Evolutionary conservation across 2,329 filamentous ascomycete species (phyloP).

Genomic region (Epichloe coenophiala): DNA sequence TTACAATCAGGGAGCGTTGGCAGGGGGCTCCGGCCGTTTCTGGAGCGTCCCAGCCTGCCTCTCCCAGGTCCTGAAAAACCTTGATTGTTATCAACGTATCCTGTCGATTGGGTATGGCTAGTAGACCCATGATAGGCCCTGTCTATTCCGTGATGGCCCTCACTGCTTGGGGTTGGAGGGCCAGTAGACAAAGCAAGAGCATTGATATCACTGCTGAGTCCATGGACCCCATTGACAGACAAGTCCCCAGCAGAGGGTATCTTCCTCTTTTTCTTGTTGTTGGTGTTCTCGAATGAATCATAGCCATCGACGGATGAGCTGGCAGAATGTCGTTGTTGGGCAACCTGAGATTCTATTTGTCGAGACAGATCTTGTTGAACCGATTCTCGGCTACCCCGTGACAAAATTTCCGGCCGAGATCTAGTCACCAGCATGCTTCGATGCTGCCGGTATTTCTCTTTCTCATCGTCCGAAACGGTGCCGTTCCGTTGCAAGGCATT

Average conservation of each 20-base stretch:
- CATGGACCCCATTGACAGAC: constrained; percentile 30
- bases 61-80: constrained; percentile 76
- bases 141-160: constrained; percentile 12
- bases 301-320: constrained; percentile 72
- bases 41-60: constrained; percentile 63
- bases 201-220: constrained; percentile 27
- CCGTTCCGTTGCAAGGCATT: constrained; percentile 13
- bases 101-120: constrained; percentile 26
- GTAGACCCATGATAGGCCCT: constrained; percentile 11
- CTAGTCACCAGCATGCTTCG: constrained; percentile 29
- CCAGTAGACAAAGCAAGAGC: constrained; percentile 14
- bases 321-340: constrained; percentile 49
- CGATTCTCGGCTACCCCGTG: constrained; percentile 27
- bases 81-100: constrained; percentile 32
- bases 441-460: constrained; percentile 42
- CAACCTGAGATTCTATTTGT: constrained; percentile 26
- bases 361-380: constrained; percentile 31
- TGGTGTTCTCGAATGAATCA: constrained; percentile 95
- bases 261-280: constrained; percentile 98
- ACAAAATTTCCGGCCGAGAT: constrained; percentile 31
- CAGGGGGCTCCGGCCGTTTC: constrained; percentile 48
- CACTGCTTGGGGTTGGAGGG: constrained; percentile 17
- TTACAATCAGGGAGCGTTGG: constrained; percentile 46
- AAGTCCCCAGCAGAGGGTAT: constrained; percentile 82
- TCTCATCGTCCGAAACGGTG: constrained; percentile 16